These are phyloP conservation scores for Corylus americana DNA, from an alignment of 306 rosid genomes.

Conservation along the genomic window DNA sequence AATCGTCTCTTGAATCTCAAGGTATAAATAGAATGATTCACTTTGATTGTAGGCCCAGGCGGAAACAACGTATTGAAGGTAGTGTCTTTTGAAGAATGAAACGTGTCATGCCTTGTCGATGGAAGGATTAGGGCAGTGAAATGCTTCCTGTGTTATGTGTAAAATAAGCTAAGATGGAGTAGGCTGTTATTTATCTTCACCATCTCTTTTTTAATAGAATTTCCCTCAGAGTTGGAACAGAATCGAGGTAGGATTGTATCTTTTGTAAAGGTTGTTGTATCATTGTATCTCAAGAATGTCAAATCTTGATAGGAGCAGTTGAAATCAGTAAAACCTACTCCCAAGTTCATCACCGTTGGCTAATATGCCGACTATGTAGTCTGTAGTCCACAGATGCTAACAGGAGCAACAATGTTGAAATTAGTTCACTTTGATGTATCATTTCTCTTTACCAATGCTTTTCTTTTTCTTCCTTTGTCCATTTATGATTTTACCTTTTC, in stretches of 20 bases:
- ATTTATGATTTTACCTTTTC: not conserved
- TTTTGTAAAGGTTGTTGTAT: constrained; percentile 53
- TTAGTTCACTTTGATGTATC: not conserved
- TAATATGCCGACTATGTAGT: not conserved
- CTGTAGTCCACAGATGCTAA: constrained; percentile 1
- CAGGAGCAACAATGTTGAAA: constrained; percentile 1
- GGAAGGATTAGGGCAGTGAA: constrained; percentile 28
- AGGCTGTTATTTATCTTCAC: constrained; percentile 33
- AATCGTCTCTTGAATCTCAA: constrained; percentile 20
- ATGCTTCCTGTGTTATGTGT: constrained; percentile 45
- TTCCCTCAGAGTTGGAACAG: constrained; percentile 36
- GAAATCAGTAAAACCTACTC: constrained; percentile 28
- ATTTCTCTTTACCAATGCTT: not conserved
- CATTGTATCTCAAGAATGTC: constrained; percentile 39
- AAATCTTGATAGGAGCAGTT: constrained; percentile 42
- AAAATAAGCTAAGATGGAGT: constrained; percentile 46
- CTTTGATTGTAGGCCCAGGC: constrained; percentile 43
- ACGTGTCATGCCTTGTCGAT: constrained; percentile 34
- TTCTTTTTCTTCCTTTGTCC: no score
- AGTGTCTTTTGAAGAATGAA: constrained; percentile 36
- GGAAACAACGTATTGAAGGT: constrained; percentile 28
- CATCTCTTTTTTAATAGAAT: constrained; percentile 28
- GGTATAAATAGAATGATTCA: constrained; percentile 21
- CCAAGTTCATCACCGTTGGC: constrained; percentile 15
- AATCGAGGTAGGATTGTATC: constrained; percentile 30